phyloP scores from a whole-genome alignment of 768 basidiomycete genomes.

The Lyophyllum semitale region DNA sequence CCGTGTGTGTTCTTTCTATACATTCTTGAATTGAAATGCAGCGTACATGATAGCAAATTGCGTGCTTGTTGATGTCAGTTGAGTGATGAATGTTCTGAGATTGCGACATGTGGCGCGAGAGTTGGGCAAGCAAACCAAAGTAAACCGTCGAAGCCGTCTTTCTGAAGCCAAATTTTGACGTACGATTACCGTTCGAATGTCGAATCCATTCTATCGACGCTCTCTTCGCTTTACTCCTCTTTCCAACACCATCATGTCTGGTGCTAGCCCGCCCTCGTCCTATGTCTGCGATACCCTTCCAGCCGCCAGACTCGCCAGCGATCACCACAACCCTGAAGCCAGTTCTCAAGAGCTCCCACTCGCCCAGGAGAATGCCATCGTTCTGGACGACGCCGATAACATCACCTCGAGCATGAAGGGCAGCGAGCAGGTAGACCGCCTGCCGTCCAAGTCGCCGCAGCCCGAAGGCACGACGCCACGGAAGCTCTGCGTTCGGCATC shows the following conservation, averaged over 20 bases:
- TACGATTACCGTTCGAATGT: slow-evolving; percentile 9
- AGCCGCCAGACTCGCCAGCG: slow-evolving; percentile 52
- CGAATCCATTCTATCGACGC: background rate
- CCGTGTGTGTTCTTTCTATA: slow-evolving; percentile 27
- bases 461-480: slow-evolving; percentile 48
- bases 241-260: slow-evolving; percentile 24
- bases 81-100: slow-evolving; percentile 16
- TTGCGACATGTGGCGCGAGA: slow-evolving; percentile 49
- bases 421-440: slow-evolving; percentile 3
- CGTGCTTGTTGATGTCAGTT: slow-evolving; percentile 18
- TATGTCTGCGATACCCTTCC: slow-evolving; percentile 77
- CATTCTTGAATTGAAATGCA: slow-evolving; percentile 45
- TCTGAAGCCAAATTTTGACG: slow-evolving; percentile 6
- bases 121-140: slow-evolving; percentile 20
- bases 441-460: slow-evolving; percentile 20
- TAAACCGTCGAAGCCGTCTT: background rate
- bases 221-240: slow-evolving; percentile 8
- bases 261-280: slow-evolving; percentile 25
- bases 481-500: slow-evolving; percentile 91
- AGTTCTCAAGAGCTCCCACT: slow-evolving; percentile 12
- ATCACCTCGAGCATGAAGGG: slow-evolving; percentile 13
- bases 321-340: slow-evolving; percentile 9
- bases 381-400: slow-evolving; percentile 34
- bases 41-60: slow-evolving; percentile 21
- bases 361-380: background rate